Percentiles rank a stretch among this genome's conserved stretches.
phyloP scores from a whole-genome alignment of 2,329 filamentous ascomycete genomes.

The Incumbomyces delicatus region DNA sequence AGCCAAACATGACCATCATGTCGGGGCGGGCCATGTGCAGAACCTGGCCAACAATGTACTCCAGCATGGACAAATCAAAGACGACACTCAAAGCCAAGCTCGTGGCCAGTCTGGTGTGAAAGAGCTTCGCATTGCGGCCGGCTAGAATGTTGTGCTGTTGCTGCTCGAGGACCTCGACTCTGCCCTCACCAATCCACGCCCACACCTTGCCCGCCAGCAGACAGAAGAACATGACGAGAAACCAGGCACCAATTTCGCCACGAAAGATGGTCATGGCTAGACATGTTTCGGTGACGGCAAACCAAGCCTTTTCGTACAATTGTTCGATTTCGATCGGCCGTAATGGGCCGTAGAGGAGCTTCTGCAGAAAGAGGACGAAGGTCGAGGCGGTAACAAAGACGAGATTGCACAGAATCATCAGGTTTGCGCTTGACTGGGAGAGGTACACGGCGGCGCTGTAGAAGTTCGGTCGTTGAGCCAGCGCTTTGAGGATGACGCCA shows the following conservation, averaged over 20 bases:
- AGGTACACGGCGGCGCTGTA: slow-evolving; percentile 97
- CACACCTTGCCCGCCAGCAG: slow-evolving; percentile 92
- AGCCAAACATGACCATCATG: slow-evolving; percentile 99
- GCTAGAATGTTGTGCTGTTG: slow-evolving; percentile 55
- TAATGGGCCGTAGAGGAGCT: slow-evolving; percentile 79
- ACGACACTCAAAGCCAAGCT: slow-evolving; percentile 69
- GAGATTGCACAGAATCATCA: slow-evolving; percentile 90
- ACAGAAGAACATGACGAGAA: slow-evolving; percentile 90
- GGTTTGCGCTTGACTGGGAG: slow-evolving; percentile 87
- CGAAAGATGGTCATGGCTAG: slow-evolving; percentile 97
- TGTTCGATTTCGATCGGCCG: slow-evolving; percentile 94
- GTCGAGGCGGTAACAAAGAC: slow-evolving; percentile 70
- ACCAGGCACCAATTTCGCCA: slow-evolving; percentile 88
- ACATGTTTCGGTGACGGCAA: slow-evolving; percentile 91
- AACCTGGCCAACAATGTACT: slow-evolving; percentile 72
- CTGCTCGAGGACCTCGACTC: slow-evolving; percentile 90
- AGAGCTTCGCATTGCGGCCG: slow-evolving; percentile 66
- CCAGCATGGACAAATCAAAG: slow-evolving; percentile 72
- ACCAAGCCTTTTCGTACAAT: slow-evolving; percentile 95
- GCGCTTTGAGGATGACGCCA: slow-evolving; percentile 76
- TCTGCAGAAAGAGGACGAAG: slow-evolving; percentile 77
- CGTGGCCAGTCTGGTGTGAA: slow-evolving; percentile 70
- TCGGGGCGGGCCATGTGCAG: slow-evolving; percentile 82
- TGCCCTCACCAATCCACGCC: slow-evolving; percentile 94
- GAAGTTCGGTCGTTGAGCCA: slow-evolving; percentile 93